These are phyloP conservation scores for Globisporangium viniferum DNA, from an alignment of 352 stramenopile genomes.

Conservation along the genomic window DNA sequence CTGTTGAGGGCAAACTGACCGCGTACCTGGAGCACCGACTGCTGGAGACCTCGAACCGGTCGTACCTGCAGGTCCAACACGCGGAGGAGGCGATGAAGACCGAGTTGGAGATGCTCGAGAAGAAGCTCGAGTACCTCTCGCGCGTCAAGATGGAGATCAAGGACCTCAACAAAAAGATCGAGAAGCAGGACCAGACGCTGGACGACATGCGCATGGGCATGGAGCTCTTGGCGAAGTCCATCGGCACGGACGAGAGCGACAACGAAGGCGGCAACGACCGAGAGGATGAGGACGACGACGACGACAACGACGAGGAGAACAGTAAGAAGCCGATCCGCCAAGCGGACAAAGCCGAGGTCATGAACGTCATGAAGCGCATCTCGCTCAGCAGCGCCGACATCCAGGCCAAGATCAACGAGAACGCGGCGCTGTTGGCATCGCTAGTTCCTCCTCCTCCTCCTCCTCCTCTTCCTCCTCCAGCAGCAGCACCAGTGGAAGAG, in stretches of 20 bases:
- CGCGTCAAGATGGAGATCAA: conserved; percentile 77
- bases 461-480: background rate
- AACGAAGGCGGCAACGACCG: conserved; percentile 19
- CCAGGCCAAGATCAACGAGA: conserved; percentile 18
- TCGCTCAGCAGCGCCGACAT: conserved; percentile 13
- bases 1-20: conserved; percentile 31
- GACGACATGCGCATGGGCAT: conserved; percentile 58
- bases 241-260: conserved; percentile 62
- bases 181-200: conserved; percentile 60
- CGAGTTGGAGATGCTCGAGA: conserved; percentile 60
- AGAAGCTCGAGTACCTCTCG: conserved; percentile 69
- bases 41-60: conserved; percentile 26
- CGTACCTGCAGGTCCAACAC: conserved; percentile 25
- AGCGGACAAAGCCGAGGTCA: conserved; percentile 1
- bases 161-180: conserved; percentile 45
- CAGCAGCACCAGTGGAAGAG: background rate
- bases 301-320: conserved; percentile 21
- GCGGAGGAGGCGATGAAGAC: conserved; percentile 45
- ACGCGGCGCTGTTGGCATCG: background rate
- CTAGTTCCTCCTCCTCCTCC: background rate
- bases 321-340: background rate
- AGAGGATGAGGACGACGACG: no score
- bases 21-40: conserved; percentile 26
- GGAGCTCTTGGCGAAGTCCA: conserved; percentile 58
- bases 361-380: conserved; percentile 17